Percentiles rank a stretch among this genome's conserved stretches.
These are phyloP conservation scores for Clarireedia homoeocarpa DNA, from an alignment of 2,329 filamentous ascomycete species.

Conservation along the genomic window DNA sequence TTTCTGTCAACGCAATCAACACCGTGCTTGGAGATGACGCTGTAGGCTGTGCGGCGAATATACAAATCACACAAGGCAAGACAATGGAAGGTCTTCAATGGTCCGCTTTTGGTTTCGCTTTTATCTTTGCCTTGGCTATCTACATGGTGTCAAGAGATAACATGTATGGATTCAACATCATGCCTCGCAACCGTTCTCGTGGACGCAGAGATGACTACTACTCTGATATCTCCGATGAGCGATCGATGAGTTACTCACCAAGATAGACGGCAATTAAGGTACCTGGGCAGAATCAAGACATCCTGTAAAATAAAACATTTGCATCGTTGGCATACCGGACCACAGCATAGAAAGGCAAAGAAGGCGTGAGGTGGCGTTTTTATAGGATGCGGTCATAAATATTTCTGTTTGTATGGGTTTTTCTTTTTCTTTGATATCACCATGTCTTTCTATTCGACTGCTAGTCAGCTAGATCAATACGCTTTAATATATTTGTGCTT, in stretches of 20 bases:
- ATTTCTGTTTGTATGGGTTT: not conserved
- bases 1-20: constrained; percentile 1
- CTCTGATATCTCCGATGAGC: not conserved
- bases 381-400: not conserved
- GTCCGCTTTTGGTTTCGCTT: not conserved
- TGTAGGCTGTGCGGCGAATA: not conserved
- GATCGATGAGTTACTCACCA: not conserved
- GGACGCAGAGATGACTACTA: not conserved
- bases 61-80: not conserved
- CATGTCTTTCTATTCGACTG: not conserved
- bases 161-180: constrained; percentile 3
- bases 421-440: not conserved
- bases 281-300: not conserved
- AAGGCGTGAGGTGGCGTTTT: not conserved
- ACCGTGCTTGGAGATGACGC: not conserved
- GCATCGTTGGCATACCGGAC: not conserved
- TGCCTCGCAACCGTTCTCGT: not conserved
- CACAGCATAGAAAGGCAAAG: not conserved
- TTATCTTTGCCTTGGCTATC: constrained; percentile 1
- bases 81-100: constrained; percentile 3
- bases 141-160: constrained; percentile 3
- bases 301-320: not conserved
- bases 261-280: not conserved
- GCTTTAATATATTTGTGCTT: not conserved
- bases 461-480: not conserved